Base-by-base conservation (phyloP, 345 rosid species). In the Eutrema yunnanense region DNA sequence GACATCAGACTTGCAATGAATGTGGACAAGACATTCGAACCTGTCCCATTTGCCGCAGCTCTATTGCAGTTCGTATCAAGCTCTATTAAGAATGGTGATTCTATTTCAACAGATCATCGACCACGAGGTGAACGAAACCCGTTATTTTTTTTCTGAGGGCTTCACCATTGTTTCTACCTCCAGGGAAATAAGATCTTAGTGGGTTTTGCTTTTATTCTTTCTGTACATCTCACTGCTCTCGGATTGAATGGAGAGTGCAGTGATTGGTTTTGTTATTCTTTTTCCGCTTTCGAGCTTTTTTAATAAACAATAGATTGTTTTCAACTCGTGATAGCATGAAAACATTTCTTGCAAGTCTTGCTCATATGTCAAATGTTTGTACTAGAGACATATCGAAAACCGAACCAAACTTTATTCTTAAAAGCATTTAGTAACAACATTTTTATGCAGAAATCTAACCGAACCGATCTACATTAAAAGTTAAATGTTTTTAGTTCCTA, bases 41-140 rank as follows among this genome's bases (percentile, higher is more conserved):
- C n/a, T 89, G 97, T 78, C 97, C 94, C 69, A 89, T 92, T 40
- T 92, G 97, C 73, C 88, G 95, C 72, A 73, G 68, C 57, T 27
- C 78, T 0, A 85, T 87, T 74, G 54, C 78, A 55, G 80, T 83
- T 3, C 84, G 93, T 82, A 86, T 92, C 82, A 86, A 79, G 78
- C 97, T 92, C 66, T 87, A 85, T 62, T 88, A 72, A 72, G 16
- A 61, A 29, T 14, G 32, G 9, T 52, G 42, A 10, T 49, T 11
- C 10, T 33, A 29, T 46, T 63, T 65, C 47, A 62, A 5, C 6
- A 27, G 61, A 52, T 38, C 16, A 38, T 40, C 27, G 38, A 66
- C 49, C 33, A 4, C 5, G 4, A 50, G 13, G 34, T 34, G 43
- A 63, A 47, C 14, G 9, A 42, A 27, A 9, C 10, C 16, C 10